A percentile compares a stretch with the other conserved stretches of the same genome.
phyloP scores from a whole-genome alignment of 169 alveolate species.

The Cyclospora cayetanensis region DNA sequence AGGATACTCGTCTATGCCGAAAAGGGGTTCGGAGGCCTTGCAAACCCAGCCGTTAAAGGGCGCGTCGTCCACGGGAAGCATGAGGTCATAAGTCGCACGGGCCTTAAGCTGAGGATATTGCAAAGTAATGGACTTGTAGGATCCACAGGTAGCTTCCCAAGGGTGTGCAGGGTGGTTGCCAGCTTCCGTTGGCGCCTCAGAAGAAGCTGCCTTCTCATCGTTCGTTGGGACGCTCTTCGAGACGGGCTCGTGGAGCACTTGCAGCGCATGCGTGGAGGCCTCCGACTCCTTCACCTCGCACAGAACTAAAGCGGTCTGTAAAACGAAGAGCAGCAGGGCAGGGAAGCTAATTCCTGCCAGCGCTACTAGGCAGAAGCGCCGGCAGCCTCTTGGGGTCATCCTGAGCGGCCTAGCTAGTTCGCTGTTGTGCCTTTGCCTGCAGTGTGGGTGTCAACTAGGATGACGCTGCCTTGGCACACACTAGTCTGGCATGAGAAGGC shows the following conservation, averaged over 20 bases:
- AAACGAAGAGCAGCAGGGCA: neutral
- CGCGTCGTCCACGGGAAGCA: conserved; percentile 8
- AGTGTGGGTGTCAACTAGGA: too few relatives aligned
- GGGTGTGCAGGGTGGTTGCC: neutral
- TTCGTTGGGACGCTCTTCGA: neutral
- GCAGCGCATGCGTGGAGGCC: neutral
- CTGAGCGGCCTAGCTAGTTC: too few relatives aligned
- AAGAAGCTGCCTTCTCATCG: neutral
- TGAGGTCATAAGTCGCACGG: conserved; percentile 11
- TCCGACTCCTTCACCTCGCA: neutral
- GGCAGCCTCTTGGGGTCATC: too few relatives aligned
- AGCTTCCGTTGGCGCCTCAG: neutral
- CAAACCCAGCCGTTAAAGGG: conserved; percentile 40
- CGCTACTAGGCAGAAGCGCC: too few relatives aligned
- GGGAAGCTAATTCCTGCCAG: too few relatives aligned
- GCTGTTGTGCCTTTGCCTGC: too few relatives aligned
- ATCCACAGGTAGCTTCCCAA: conserved; percentile 37
- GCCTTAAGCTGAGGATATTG: conserved; percentile 2
- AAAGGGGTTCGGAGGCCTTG: conserved; percentile 43
- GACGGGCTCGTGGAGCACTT: neutral
- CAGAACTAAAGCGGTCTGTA: neutral
- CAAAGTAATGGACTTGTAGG: conserved; percentile 6
- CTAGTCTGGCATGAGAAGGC: too few relatives aligned
- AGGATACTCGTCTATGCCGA: conserved; percentile 32
- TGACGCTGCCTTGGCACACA: too few relatives aligned